phyloP scores from a whole-genome alignment of 768 basidiomycete species.

The Aureoboletus auriporus region DNA sequence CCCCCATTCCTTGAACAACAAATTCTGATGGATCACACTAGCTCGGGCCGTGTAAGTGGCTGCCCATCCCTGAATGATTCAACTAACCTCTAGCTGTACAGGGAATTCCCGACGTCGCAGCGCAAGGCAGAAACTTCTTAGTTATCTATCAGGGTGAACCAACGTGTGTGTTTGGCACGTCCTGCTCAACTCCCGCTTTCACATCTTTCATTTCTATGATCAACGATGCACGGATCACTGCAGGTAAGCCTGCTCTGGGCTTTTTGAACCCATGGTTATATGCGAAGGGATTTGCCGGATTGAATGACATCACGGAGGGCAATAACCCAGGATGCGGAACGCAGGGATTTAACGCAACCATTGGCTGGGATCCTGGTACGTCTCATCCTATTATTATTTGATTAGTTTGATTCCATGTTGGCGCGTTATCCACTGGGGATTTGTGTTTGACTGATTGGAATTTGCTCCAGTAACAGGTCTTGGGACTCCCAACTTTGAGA shows the following conservation, averaged over 20 bases:
- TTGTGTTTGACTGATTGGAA: no score
- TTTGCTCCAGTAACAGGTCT: no score
- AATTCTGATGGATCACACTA: slow-evolving; percentile 10
- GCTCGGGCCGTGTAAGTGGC: slow-evolving; percentile 49
- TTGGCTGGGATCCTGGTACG: slow-evolving; percentile 60
- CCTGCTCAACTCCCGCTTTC: slow-evolving; percentile 61
- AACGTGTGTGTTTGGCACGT: slow-evolving; percentile 55
- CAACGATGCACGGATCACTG: slow-evolving; percentile 55
- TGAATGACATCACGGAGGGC: slow-evolving; percentile 60
- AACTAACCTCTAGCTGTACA: neutral
- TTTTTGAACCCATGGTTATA: slow-evolving; percentile 68
- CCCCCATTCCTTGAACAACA: neutral
- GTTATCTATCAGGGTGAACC: slow-evolving; percentile 42
- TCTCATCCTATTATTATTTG: neutral
- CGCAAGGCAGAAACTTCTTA: slow-evolving; percentile 48
- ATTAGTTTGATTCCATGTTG: no score
- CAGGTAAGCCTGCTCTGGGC: slow-evolving; percentile 44
- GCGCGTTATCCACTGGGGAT: no score
- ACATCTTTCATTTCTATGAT: slow-evolving; percentile 60
- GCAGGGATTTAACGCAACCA: slow-evolving; percentile 54
- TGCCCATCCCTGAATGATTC: neutral
- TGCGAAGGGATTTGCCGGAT: slow-evolving; percentile 21
- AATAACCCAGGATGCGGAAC: slow-evolving; percentile 61
- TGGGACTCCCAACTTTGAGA: no score
- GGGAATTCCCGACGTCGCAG: slow-evolving; percentile 67